Conservation (phyloP, 1,139 yeast species). For the Lodderomyces elongisporus region DNA sequence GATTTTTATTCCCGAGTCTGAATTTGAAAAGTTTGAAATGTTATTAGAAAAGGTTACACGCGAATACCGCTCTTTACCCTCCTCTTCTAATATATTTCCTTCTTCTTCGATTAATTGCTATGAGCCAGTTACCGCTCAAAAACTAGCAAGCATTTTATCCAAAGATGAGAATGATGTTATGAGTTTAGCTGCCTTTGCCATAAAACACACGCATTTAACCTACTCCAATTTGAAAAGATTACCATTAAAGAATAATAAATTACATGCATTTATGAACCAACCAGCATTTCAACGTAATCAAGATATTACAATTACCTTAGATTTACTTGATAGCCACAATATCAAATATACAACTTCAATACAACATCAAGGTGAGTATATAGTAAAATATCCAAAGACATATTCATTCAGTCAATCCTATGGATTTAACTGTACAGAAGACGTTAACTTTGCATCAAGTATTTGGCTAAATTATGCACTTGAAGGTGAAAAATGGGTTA, state of each 20-base stretch:
- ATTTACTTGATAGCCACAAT: conserved; percentile 38
- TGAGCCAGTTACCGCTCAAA: conserved; percentile 14
- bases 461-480: conserved; percentile 51
- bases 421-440: conserved; percentile 54
- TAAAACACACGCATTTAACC: conserved; percentile 14
- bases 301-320: conserved; percentile 47
- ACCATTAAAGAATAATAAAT: conserved; percentile 14
- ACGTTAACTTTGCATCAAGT: conserved; percentile 51
- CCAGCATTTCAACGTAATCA: conserved; percentile 22
- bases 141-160: conserved; percentile 11
- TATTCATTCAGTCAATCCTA: conserved; percentile 47
- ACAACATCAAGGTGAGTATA: conserved; percentile 58
- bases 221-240: not conserved
- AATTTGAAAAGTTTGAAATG: conserved; percentile 57
- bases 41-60: conserved; percentile 23
- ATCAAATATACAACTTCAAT: conserved; percentile 42
- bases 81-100: conserved; percentile 5
- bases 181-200: conserved; percentile 11
- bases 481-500: conserved; percentile 51
- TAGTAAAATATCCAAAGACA: conserved; percentile 53
- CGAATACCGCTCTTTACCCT: conserved; percentile 6
- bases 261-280: conserved; percentile 21
- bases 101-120: conserved; percentile 22
- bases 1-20: conserved; percentile 74
- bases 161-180: conserved; percentile 21